These are phyloP conservation scores for Pestalotiopsis fici DNA, from an alignment of 2,329 filamentous ascomycete genomes.

Conservation along the genomic window DNA sequence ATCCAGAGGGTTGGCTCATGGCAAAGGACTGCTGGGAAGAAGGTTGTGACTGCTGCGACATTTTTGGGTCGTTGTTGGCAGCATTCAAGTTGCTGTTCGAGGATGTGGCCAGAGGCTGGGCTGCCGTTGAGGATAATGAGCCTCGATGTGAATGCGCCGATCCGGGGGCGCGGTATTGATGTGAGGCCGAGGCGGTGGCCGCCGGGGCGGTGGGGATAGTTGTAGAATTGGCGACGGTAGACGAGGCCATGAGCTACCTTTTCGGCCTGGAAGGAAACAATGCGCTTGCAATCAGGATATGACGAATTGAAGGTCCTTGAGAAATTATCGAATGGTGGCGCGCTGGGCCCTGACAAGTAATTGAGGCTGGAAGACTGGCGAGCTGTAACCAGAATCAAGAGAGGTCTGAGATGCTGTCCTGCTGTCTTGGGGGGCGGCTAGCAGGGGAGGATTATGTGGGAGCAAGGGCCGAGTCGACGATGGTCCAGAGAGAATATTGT, in stretches of 20 bases:
- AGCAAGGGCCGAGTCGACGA: not conserved
- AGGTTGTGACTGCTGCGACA: conserved; percentile 50
- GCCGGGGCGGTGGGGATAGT: conserved; percentile 13
- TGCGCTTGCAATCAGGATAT: not conserved
- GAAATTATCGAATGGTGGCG: not conserved
- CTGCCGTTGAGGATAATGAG: conserved; percentile 14
- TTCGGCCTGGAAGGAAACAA: conserved; percentile 3
- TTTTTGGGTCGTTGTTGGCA: conserved; percentile 32
- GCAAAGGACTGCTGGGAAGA: conserved; percentile 58
- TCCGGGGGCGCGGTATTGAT: conserved; percentile 7
- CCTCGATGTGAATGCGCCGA: conserved; percentile 13
- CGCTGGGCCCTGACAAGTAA: not conserved
- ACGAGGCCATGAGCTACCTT: conserved; percentile 36
- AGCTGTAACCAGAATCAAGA: not conserved
- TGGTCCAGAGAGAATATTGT: not conserved
- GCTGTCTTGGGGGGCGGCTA: not conserved
- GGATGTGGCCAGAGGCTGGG: conserved; percentile 14
- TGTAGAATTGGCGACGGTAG: conserved; percentile 29
- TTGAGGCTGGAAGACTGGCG: not conserved
- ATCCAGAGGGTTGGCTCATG: conserved; percentile 55
- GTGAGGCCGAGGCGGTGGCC: conserved; percentile 16
- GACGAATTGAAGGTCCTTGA: not conserved
- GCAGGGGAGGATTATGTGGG: not conserved
- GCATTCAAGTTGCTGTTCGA: conserved; percentile 23
- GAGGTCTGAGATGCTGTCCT: not conserved